Evolutionary conservation across 176 grass and related monocot genomes (phyloP).

Genomic region (Ampelocalamus luodianensis): DNA sequence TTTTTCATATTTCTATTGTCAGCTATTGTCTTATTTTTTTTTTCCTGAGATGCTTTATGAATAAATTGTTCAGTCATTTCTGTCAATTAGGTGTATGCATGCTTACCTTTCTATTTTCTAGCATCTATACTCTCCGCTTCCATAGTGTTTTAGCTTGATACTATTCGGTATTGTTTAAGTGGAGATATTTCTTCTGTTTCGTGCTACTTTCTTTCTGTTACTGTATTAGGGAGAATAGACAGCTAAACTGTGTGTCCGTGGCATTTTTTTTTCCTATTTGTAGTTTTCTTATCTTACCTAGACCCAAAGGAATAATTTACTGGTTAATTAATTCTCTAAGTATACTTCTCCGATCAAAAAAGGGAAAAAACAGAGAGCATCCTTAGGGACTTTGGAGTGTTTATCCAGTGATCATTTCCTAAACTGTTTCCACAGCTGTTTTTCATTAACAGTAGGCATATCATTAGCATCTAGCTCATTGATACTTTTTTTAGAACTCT

Average conservation of each 20-base stretch:
- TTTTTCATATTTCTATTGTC: neutral
- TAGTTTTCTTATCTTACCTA: neutral
- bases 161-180: neutral
- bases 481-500: neutral
- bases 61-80: neutral
- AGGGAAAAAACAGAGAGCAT: too few species aligned
- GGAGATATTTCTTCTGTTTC: neutral
- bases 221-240: neutral
- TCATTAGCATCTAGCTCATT: conserved; percentile 1
- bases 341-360: neutral
- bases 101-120: neutral
- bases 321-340: neutral
- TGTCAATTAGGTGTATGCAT: neutral
- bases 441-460: neutral
- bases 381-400: neutral
- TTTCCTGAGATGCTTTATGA: conserved; percentile 6
- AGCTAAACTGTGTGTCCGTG: neutral
- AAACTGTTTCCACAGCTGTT: neutral
- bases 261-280: neutral
- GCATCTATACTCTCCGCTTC: neutral
- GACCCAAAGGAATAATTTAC: neutral
- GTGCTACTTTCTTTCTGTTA: neutral
- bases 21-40: neutral
- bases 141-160: neutral
- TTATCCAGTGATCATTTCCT: neutral